phyloP scores from a whole-genome alignment of 1,284 basidiomycete species.

The Sphaerobolus stellatus region DNA sequence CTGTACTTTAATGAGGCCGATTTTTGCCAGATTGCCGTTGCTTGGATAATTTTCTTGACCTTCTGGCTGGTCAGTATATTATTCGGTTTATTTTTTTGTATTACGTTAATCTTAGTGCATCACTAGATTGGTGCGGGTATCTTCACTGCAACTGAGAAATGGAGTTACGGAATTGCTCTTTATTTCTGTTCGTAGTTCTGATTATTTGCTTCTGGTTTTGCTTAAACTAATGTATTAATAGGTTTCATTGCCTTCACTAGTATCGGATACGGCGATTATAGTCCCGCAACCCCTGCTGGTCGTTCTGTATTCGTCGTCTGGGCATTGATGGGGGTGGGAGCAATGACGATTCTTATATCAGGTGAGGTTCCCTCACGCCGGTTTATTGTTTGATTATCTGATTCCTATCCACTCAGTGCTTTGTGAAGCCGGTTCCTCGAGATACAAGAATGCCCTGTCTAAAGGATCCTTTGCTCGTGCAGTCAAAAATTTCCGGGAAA shows the following conservation, averaged over 20 bases:
- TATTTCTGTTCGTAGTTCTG: constrained; percentile 70
- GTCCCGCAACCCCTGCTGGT: constrained; percentile 63
- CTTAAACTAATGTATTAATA: constrained; percentile 20
- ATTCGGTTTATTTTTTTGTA: neutral
- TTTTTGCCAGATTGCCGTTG: constrained; percentile 36
- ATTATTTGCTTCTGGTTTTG: constrained; percentile 22
- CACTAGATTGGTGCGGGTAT: constrained; percentile 52
- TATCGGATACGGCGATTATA: constrained; percentile 70
- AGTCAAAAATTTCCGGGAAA: constrained; percentile 44
- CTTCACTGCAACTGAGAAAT: constrained; percentile 52
- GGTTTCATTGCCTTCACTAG: constrained; percentile 65
- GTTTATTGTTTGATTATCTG: neutral
- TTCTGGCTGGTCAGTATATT: constrained; percentile 53
- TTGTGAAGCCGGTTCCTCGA: constrained; percentile 58
- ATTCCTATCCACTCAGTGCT: constrained; percentile 45
- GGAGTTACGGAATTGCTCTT: constrained; percentile 52
- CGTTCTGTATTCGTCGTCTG: constrained; percentile 79
- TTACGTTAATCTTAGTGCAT: neutral
- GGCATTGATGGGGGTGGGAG: constrained; percentile 74
- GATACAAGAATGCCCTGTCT: constrained; percentile 52
- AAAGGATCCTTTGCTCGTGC: constrained; percentile 48
- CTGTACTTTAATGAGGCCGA: neutral
- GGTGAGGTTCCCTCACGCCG: constrained; percentile 34
- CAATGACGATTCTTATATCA: constrained; percentile 72
- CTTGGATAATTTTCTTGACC: constrained; percentile 49